Evolutionary conservation across 495 filamentous ascomycete species (phyloP), one percentile per base, ranked within the genome.

Genomic region (Corynascus novoguineensis): DNA sequence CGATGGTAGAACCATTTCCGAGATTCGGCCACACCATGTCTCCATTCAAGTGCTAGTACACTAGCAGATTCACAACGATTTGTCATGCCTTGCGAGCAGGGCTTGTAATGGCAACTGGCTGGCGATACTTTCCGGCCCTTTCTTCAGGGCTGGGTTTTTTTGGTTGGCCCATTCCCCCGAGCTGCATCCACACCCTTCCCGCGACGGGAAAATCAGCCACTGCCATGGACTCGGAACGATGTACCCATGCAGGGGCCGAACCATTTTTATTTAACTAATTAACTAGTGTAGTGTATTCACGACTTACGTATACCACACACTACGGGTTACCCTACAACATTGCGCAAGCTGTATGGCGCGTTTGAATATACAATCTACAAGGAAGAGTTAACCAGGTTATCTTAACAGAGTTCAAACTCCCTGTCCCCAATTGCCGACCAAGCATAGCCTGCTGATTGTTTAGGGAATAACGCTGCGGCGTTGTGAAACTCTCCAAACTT

Each of bases 221-320:
- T 22, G 40, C 40, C 51, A 45, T n/a, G 51, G 51, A 45, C 29
- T 24, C 28, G 50, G 50, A 40, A 38, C 44, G 53, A 48, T 55
- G 53, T 24, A 29, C 11, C 32, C 42, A 55, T 55, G 53, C 53
- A 55, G 21, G 42, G 53, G 53, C 11, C 32, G 15, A 14, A 31
- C 24, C 10, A 31, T 31, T 31, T n/a, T n/a, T n/a, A n/a, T n/a
- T n/a, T n/a, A n/a, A n/a, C n/a, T n/a, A n/a, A n/a, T n/a, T n/a
- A n/a, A n/a, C n/a, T n/a, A n/a, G n/a, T n/a, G n/a, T n/a, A n/a
- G n/a, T n/a, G n/a, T n/a, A n/a, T n/a, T n/a, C n/a, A n/a, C n/a
- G n/a, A n/a, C n/a, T n/a, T n/a, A n/a, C n/a, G n/a, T n/a, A n/a
- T n/a, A n/a, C n/a, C n/a, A n/a, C n/a, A n/a, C n/a, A n/a, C n/a